These are phyloP conservation scores for Candida sphagnicola DNA, from an alignment of 805 yeast species.

Conservation along the genomic window DNA sequence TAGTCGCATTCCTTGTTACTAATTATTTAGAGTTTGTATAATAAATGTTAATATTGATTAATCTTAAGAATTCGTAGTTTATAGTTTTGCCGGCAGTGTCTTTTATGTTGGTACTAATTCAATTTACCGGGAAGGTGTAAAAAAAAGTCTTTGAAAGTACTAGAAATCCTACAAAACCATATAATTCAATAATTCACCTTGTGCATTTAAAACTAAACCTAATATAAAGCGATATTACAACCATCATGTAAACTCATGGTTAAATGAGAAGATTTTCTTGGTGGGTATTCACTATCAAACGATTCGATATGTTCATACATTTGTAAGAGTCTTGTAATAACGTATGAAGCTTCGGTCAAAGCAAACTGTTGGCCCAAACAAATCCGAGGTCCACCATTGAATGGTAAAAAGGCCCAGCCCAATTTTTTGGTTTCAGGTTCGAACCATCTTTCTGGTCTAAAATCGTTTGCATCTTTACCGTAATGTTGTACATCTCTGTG, in stretches of 20 bases:
- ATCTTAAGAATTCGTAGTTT: too few relatives aligned
- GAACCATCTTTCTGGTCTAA: slow-evolving; percentile 33
- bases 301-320: slow-evolving; percentile 21
- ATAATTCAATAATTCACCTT: too few relatives aligned
- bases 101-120: too few relatives aligned
- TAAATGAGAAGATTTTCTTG: slow-evolving; percentile 15
- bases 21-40: slow-evolving; percentile 1
- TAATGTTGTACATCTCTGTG: slow-evolving; percentile 38
- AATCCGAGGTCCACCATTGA: slow-evolving; percentile 36
- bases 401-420: slow-evolving; percentile 36
- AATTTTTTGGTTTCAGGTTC: slow-evolving; percentile 18
- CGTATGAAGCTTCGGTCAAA: slow-evolving; percentile 32
- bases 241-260: slow-evolving; percentile 18
- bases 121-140: too few relatives aligned
- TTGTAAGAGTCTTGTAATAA: slow-evolving; percentile 25
- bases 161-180: too few relatives aligned
- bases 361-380: slow-evolving; percentile 41
- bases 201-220: too few relatives aligned
- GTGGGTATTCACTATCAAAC: slow-evolving; percentile 11
- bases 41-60: background rate
- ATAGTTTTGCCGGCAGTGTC: too few relatives aligned
- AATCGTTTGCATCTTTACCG: slow-evolving; percentile 34
- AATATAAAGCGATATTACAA: slow-evolving; percentile 6
- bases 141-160: too few relatives aligned
- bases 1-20: slow-evolving; percentile 8